These are phyloP conservation scores for Protostelium mycophagum DNA, from an alignment of 78 protist genomes.

Conservation along the genomic window DNA sequence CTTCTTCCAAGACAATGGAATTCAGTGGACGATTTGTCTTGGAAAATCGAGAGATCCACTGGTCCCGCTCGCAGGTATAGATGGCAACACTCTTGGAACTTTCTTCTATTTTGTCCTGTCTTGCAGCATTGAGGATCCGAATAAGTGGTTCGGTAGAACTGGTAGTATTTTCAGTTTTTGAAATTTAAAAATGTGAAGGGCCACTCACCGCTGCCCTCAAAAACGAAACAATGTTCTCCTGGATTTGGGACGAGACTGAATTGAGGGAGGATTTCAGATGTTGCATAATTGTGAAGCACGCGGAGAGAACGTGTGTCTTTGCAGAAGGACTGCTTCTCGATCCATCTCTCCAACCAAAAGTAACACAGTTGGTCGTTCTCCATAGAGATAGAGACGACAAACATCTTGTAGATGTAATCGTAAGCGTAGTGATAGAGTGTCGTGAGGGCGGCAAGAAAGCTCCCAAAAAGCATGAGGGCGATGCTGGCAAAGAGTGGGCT, in stretches of 20 bases:
- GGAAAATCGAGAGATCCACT: not conserved
- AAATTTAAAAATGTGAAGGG: not conserved
- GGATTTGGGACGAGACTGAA: not conserved
- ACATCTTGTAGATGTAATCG: not conserved
- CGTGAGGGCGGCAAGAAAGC: not conserved
- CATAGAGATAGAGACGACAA: not conserved
- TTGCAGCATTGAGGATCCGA: not conserved
- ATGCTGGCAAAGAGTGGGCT: not conserved
- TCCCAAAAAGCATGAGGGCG: not conserved
- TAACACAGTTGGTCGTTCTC: not conserved
- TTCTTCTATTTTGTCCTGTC: not conserved
- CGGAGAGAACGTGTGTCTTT: not conserved
- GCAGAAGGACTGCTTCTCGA: not conserved
- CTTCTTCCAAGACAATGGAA: not conserved
- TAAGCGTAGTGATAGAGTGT: not conserved
- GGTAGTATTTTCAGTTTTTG: not conserved
- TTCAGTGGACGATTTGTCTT: not conserved
- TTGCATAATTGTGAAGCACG: not conserved
- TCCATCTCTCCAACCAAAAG: not conserved
- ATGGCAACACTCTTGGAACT: not conserved
- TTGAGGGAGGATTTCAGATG: not conserved
- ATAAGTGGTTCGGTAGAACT: not conserved
- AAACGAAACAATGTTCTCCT: not conserved
- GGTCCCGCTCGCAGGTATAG: not conserved
- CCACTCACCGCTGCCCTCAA: not conserved